Base-by-base conservation (phyloP, 2,329 filamentous ascomycete genomes). In the Colletotrichum caudatum region DNA sequence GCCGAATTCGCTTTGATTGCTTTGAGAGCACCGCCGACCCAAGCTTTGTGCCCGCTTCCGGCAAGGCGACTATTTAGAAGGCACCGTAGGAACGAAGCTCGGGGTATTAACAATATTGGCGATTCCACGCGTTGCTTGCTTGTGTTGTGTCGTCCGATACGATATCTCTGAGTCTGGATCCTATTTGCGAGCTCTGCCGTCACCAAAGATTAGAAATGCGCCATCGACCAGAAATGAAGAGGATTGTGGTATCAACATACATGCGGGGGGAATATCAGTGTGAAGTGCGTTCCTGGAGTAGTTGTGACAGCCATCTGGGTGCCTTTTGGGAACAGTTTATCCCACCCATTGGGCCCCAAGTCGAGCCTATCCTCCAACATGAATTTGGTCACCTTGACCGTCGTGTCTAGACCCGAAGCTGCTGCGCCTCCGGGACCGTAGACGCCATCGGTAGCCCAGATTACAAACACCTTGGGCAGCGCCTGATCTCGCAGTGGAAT, bases 241-340 rank as follows among this genome's bases (percentile, higher is more conserved):
- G 33, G 2, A 35, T 35, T 20, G 14, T 18, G 20, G 16, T 33
- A 12, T 14, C 3, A 33, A 54, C 51, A 33, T 16, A 54, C 51
- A 16, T 54, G 29, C 3, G 51, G 51, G n/a, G 51, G 51, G 12
- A 33, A 54, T 33, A 54, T n/a, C 18, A 54, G 26, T 54, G 51
- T 54, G 51, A 54, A 54, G 33, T 54, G 51, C 26, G 51, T 54
- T 54, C 51, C 26, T 7, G 51, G 51, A 29, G 51, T 33, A 7
- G 26, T 54, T n/a, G 51, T 7, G 14, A 35, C 14, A 26, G 51
- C 51, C 9, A 54, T 18, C 23, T 54, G 12, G 51, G 51, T 54
- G 51, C 51, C 51, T 29, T 14, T 54, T 14, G 51, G 51, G 14
- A 54, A 54, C 23, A 54, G 20, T 9, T 2, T 33, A 54, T 54